phyloP scores from a whole-genome alignment of 2,329 filamentous ascomycete species.

The Bipolaris bicolor region DNA sequence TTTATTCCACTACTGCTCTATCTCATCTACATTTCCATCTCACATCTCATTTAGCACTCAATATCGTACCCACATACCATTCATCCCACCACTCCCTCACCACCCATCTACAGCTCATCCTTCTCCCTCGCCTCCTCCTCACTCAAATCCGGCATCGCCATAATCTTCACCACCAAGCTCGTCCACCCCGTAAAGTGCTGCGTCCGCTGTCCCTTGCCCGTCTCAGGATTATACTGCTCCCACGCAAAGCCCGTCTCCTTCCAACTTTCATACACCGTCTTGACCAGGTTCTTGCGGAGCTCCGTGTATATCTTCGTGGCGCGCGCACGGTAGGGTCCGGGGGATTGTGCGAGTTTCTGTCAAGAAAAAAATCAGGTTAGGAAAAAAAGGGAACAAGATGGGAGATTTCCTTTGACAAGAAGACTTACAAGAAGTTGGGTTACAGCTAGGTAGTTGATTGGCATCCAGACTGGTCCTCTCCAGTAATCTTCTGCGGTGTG shows the following conservation, averaged over 20 bases:
- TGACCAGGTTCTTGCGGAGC: constrained; percentile 82
- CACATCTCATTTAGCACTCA: neutral
- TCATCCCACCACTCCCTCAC: too few species aligned
- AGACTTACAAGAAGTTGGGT: constrained; percentile 69
- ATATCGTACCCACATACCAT: too few species aligned
- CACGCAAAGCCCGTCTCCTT: constrained; percentile 92
- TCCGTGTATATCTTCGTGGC: constrained; percentile 76
- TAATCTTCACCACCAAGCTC: constrained; percentile 96
- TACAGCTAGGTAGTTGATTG: constrained; percentile 91
- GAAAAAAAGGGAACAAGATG: neutral
- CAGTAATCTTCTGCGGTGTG: constrained; percentile 96
- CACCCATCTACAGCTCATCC: constrained; percentile 38
- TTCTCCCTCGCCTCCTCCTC: constrained; percentile 21
- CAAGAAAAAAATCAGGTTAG: neutral
- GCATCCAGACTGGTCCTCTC: constrained; percentile 94
- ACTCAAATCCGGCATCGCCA: constrained; percentile 82
- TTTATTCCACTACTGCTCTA: neutral
- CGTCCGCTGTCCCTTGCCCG: constrained; percentile 88
- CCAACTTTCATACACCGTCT: constrained; percentile 89
- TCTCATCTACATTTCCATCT: neutral
- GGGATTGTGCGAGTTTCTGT: constrained; percentile 67
- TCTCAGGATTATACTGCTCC: constrained; percentile 98
- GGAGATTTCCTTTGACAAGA: neutral
- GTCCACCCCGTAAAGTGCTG: constrained; percentile 99
- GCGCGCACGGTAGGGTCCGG: constrained; percentile 70